Evolutionary conservation across 1,139 yeast species (phyloP).

Genomic region (Candida buenavistaensis): DNA sequence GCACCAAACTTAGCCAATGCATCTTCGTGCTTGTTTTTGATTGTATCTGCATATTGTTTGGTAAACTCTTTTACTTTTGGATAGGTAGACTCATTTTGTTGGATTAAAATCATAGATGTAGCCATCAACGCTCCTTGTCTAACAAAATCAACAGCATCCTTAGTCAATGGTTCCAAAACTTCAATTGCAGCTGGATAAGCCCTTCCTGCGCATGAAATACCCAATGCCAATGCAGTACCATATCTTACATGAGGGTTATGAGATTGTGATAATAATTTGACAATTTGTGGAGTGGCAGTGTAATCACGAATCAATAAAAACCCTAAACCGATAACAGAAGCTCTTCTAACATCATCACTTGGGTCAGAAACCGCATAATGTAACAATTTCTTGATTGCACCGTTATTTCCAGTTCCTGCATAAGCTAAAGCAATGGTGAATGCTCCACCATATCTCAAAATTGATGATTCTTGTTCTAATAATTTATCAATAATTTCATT

Average conservation of each 20-base stretch:
- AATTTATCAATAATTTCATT: conserved; percentile 68
- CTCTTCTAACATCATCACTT: conserved; percentile 94
- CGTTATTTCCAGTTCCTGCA: conserved; percentile 92
- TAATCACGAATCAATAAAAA: conserved; percentile 88
- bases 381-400: conserved; percentile 79
- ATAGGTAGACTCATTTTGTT: conserved; percentile 83
- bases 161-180: conserved; percentile 86
- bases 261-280: conserved; percentile 87
- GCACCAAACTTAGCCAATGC: conserved; percentile 98
- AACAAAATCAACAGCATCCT: conserved; percentile 95
- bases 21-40: conserved; percentile 89
- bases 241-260: conserved; percentile 98
- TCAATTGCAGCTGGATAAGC: conserved; percentile 87
- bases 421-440: conserved; percentile 92
- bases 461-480: conserved; percentile 74
- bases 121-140: conserved; percentile 98
- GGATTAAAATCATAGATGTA: conserved; percentile 86
- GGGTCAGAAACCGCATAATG: conserved; percentile 98
- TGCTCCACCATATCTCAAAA: conserved; percentile 94
- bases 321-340: conserved; percentile 92
- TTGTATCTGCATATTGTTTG: conserved; percentile 71
- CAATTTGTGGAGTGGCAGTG: conserved; percentile 93
- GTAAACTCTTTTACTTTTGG: conserved; percentile 81
- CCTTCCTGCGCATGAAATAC: conserved; percentile 96
- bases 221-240: conserved; percentile 97